These are phyloP conservation scores for Suillus plorans DNA, from an alignment of 768 basidiomycete genomes.

Conservation along the genomic window DNA sequence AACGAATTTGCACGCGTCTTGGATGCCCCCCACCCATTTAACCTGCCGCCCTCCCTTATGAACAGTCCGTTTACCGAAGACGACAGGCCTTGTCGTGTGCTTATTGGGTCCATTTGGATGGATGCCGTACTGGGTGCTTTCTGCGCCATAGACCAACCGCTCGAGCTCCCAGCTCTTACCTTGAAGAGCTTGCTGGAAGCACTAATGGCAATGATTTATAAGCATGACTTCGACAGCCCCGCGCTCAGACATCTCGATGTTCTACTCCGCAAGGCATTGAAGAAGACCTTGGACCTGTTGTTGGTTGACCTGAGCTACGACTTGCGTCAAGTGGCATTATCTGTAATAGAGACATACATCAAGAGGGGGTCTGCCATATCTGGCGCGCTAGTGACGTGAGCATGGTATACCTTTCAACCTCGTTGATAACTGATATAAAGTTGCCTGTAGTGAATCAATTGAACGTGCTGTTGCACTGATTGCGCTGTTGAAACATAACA, in stretches of 20 bases:
- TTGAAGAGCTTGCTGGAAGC: constrained; percentile 64
- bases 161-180: constrained; percentile 51
- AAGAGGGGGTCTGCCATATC: constrained; percentile 49
- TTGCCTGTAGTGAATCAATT: constrained; percentile 45
- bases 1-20: constrained; percentile 56
- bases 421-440: background rate
- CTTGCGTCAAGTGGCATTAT: constrained; percentile 62
- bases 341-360: constrained; percentile 60
- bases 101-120: constrained; percentile 63
- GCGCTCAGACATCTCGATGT: constrained; percentile 55
- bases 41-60: constrained; percentile 49
- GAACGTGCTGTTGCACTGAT: constrained; percentile 52
- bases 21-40: constrained; percentile 54
- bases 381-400: constrained; percentile 15
- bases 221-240: constrained; percentile 66
- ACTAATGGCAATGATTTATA: constrained; percentile 65
- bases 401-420: background rate
- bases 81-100: constrained; percentile 40
- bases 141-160: constrained; percentile 43
- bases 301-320: constrained; percentile 62
- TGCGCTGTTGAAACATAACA: constrained; percentile 43
- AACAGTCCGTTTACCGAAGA: constrained; percentile 38
- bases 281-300: constrained; percentile 50
- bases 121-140: constrained; percentile 59
- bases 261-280: constrained; percentile 51